Evolutionary conservation across 768 basidiomycete species (phyloP), one percentile per base, ranked within the genome.

Genomic region (Rickenella mellea): DNA sequence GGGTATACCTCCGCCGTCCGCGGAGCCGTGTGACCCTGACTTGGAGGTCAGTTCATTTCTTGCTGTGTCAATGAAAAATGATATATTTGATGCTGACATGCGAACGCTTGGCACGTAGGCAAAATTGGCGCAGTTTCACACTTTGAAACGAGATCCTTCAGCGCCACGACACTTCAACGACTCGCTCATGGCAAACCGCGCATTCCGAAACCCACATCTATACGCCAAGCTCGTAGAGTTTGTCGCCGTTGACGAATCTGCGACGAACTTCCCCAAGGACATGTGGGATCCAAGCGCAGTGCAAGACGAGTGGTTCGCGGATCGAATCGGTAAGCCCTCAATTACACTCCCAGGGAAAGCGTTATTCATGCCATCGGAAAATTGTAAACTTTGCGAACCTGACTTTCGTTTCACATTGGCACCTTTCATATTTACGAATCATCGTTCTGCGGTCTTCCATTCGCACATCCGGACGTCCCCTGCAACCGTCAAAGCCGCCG

Each of bases 171-270:
- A 96, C 60, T 97, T 96, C 67, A 99, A 98, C 59, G 91, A 96
- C 59, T 88, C 88, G 1, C 73, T 99, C 30, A 89, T 97, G 80
- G 77, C 81, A 6, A 89, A 86, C 50, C 81, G 89, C 32, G 81
- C 90, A 4, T 99, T 98, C 63, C 80, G 91, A 21, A 99, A 99
- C 55, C 94, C 94, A 0, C 89, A 96, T 55, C 75, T 98, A n/a
- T 96, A 94, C 60, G 70, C 87, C 10, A 91, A 91, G 52, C 76
- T 99, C 2, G 93, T 99, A 48, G 89, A 96, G 55, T 96, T 93
- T 56, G 80, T 96, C 12, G 83, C 85, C 44, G 83, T 93, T 12
- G 82, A 94, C 53, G 94, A 98, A 59, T 75, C 81, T 12, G 66
- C 76, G n/a, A 84, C 83, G 2, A 87, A 89, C 49, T 92, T 93